Evolutionary conservation across 176 grass and related monocot species (phyloP).

Genomic region (Microstegium vimineum): DNA sequence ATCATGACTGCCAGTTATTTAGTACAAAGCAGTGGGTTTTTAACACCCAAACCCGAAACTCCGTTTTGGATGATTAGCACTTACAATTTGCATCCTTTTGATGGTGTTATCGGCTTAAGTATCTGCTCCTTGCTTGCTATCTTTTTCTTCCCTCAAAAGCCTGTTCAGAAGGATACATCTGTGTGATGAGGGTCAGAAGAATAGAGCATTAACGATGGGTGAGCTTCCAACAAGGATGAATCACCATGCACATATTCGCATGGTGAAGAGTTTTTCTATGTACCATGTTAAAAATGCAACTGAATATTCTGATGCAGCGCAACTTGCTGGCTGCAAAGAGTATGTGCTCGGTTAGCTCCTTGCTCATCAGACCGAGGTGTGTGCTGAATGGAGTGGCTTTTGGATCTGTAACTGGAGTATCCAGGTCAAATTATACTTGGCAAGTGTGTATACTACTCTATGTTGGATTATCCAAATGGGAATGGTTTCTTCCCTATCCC

Average conservation of each 20-base stretch:
- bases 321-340: neutral
- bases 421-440: neutral
- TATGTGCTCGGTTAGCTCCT: neutral
- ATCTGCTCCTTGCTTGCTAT: constrained; percentile 66
- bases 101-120: constrained; percentile 68
- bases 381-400: neutral
- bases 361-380: neutral
- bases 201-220: neutral
- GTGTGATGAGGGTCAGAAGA: constrained; percentile 22
- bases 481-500: neutral
- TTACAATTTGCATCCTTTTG: constrained; percentile 72
- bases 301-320: neutral
- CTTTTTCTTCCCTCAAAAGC: constrained; percentile 69
- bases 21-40: constrained; percentile 55
- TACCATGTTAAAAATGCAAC: constrained; percentile 3
- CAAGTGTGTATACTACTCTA: constrained; percentile 17
- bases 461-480: neutral
- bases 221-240: constrained; percentile 25
- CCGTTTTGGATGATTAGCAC: constrained; percentile 66
- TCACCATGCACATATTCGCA: neutral
- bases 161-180: constrained; percentile 43
- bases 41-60: constrained; percentile 50
- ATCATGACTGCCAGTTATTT: constrained; percentile 79
- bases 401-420: neutral
- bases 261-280: neutral